phyloP scores from a whole-genome alignment of 1,284 basidiomycete species.

The Trichosporon ovoides region DNA sequence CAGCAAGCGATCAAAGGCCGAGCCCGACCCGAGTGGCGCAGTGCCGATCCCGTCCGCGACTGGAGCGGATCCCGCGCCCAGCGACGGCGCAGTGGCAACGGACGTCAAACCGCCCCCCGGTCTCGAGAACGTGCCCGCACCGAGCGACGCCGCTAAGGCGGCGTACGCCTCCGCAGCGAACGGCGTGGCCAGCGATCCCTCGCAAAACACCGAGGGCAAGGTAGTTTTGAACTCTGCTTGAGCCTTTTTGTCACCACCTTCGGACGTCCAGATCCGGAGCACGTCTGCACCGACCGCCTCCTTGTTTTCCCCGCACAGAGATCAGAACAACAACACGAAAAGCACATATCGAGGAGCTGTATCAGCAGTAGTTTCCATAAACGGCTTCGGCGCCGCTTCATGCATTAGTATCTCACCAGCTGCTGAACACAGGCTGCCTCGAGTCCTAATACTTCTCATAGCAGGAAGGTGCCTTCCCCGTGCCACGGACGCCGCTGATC shows the following conservation, averaged over 20 bases:
- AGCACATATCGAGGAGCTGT: constrained; percentile 6
- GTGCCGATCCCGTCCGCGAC: constrained; percentile 18
- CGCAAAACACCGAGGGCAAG: background rate
- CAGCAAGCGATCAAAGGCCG: constrained; percentile 38
- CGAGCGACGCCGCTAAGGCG: constrained; percentile 34
- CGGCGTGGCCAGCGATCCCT: constrained; percentile 32
- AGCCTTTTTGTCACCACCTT: background rate
- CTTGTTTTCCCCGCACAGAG: background rate
- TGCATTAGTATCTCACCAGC: background rate
- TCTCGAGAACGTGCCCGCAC: constrained; percentile 33
- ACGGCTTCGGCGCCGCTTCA: background rate
- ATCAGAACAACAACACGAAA: background rate
- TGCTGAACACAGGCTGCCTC: background rate
- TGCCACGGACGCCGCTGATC: background rate
- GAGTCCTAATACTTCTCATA: background rate
- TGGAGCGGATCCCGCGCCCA: constrained; percentile 30
- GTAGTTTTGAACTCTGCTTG: constrained; percentile 13
- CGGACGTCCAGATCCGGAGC: background rate
- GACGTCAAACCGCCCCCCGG: constrained; percentile 37
- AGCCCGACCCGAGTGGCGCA: constrained; percentile 2
- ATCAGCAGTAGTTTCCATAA: constrained; percentile 8
- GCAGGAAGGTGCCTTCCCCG: background rate
- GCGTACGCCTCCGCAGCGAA: constrained; percentile 41
- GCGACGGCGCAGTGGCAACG: constrained; percentile 12
- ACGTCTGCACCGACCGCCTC: background rate